A percentile compares a stretch with the other conserved stretches of the same genome.
These are phyloP conservation scores for Basipetospora sp. DNA, from an alignment of 2,329 filamentous ascomycete species.

Conservation along the genomic window DNA sequence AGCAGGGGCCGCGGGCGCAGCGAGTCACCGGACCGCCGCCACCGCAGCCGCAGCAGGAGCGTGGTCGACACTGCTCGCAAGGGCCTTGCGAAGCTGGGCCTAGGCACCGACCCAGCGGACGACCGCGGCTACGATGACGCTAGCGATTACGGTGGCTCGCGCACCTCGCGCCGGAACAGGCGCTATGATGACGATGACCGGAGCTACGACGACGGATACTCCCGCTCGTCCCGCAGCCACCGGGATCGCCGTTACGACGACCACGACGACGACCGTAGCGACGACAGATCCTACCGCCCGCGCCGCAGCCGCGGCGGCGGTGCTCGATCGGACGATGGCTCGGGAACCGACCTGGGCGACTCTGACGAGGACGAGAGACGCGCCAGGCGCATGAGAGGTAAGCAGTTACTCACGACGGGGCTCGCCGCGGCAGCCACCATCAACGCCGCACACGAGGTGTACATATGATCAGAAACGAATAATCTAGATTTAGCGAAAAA, in stretches of 20 bases:
- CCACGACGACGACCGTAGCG: slow-evolving; percentile 27
- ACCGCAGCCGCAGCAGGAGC: slow-evolving; percentile 45
- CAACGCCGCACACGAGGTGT: slow-evolving; percentile 44
- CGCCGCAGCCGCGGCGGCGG: slow-evolving; percentile 24
- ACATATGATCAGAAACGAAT: too few relatives aligned
- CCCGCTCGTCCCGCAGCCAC: slow-evolving; percentile 22
- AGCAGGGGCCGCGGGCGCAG: slow-evolving; percentile 37
- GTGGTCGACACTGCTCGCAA: slow-evolving; percentile 49
- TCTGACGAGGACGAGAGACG: slow-evolving; percentile 41
- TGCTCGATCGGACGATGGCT: slow-evolving; percentile 29
- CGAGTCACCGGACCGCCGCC: slow-evolving; percentile 28
- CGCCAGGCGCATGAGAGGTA: slow-evolving; percentile 45
- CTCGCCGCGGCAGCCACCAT: slow-evolving; percentile 45
- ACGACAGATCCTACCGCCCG: slow-evolving; percentile 28
- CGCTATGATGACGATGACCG: slow-evolving; percentile 32
- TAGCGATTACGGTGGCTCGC: slow-evolving; percentile 25
- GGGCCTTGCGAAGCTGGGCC: slow-evolving; percentile 45
- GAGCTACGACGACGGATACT: slow-evolving; percentile 28
- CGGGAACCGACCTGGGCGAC: slow-evolving; percentile 41
- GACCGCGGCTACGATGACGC: slow-evolving; percentile 29
- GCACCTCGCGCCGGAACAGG: slow-evolving; percentile 22
- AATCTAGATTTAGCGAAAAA: too few relatives aligned
- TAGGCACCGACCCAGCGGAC: slow-evolving; percentile 34
- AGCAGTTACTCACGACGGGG: slow-evolving; percentile 43
- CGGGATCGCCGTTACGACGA: slow-evolving; percentile 21